Percentiles rank a stretch among this genome's conserved stretches.
phyloP scores from a whole-genome alignment of 495 filamentous ascomycete genomes.

The Penicillium diatomitis region DNA sequence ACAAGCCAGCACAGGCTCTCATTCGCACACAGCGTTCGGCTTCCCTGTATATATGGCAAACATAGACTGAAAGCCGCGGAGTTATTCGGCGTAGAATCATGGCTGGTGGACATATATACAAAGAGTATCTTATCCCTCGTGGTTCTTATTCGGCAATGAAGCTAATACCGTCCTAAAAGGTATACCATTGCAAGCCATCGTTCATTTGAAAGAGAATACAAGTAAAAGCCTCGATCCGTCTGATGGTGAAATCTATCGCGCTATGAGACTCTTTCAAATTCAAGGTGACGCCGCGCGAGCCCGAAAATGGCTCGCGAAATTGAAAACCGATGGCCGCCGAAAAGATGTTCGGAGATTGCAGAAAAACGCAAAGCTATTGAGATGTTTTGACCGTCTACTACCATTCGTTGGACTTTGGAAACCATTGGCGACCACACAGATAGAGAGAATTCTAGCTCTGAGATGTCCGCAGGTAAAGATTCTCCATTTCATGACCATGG shows the following conservation, averaged over 20 bases:
- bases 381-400: constrained; percentile 4
- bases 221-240: constrained; percentile 5
- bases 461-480: constrained; percentile 3
- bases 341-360: constrained; percentile 7
- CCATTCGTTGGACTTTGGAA: constrained; percentile 7
- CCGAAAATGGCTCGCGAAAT: constrained; percentile 3
- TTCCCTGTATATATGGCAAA: constrained; percentile 7
- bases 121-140: constrained; percentile 6
- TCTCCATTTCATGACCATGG: no score
- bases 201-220: constrained; percentile 5
- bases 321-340: constrained; percentile 1
- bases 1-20: constrained; percentile 1
- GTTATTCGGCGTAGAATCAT: background rate
- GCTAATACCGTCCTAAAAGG: background rate
- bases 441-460: constrained; percentile 4
- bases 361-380: background rate
- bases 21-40: background rate
- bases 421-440: constrained; percentile 2
- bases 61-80: constrained; percentile 5
- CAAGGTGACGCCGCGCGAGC: background rate
- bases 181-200: constrained; percentile 1
- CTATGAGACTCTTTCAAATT: constrained; percentile 5
- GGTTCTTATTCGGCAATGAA: background rate
- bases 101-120: constrained; percentile 9
- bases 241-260: constrained; percentile 12